phyloP scores from a whole-genome alignment of 139 green algal species.

The Picochlorum sp. region DNA sequence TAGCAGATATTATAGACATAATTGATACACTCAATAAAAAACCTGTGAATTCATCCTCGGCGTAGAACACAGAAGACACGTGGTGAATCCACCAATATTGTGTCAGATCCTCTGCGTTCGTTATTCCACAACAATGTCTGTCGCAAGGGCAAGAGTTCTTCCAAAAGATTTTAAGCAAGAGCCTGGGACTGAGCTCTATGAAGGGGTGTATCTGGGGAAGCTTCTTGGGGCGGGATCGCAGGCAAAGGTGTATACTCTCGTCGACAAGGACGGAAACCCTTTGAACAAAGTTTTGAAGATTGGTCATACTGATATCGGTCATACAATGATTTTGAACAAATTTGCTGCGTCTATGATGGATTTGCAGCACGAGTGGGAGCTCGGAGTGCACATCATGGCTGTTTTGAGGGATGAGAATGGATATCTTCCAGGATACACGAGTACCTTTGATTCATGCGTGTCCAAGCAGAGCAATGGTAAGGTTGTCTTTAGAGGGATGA shows the following conservation, averaged over 20 bases:
- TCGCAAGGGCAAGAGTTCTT: neutral
- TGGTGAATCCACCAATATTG: too few species aligned
- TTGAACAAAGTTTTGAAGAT: conserved; percentile 26
- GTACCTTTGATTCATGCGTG: conserved; percentile 7
- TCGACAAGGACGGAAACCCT: conserved; percentile 13
- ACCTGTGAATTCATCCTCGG: too few species aligned
- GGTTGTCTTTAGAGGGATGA: conserved; percentile 14
- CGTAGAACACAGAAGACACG: too few species aligned
- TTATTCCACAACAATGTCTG: neutral
- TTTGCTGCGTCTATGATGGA: conserved; percentile 1
- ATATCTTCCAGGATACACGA: conserved; percentile 19
- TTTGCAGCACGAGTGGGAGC: conserved; percentile 16
- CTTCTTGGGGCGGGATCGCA: conserved; percentile 17
- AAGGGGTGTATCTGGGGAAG: neutral
- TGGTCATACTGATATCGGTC: conserved; percentile 14
- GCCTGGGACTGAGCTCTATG: neutral
- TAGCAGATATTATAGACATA: too few species aligned
- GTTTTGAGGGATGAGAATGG: conserved; percentile 13
- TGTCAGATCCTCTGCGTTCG: too few species aligned
- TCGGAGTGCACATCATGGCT: conserved; percentile 15
- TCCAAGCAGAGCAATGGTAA: neutral
- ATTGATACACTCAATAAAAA: too few species aligned
- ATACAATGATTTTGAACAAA: conserved; percentile 10
- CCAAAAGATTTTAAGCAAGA: neutral
- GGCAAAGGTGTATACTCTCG: conserved; percentile 19